phyloP scores from a whole-genome alignment of 2,329 filamentous ascomycete species.

The Curvularia hawaiiensis region DNA sequence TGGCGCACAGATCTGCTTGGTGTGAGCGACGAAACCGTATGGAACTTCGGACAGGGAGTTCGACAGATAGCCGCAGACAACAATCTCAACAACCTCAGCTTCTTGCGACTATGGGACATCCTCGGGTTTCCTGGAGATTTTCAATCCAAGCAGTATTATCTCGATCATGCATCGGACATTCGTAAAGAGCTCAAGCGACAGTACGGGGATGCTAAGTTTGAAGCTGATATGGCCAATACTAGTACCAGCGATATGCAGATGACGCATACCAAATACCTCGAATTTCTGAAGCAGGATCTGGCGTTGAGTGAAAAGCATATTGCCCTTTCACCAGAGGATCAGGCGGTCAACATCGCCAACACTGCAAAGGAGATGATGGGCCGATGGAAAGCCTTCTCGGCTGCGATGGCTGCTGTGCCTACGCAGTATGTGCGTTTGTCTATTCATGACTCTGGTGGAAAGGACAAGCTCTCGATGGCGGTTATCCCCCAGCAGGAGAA shows the following conservation, averaged over 20 bases:
- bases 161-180: constrained; percentile 30
- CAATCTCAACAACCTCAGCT: constrained; percentile 26
- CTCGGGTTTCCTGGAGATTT: constrained; percentile 24
- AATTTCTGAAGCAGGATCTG: constrained; percentile 34
- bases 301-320: constrained; percentile 23
- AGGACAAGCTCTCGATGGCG: constrained; percentile 39
- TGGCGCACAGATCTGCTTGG: constrained; percentile 47
- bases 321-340: constrained; percentile 23
- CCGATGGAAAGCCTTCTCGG: constrained; percentile 35
- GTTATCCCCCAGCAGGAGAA: constrained; percentile 30
- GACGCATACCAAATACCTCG: constrained; percentile 38
- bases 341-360: constrained; percentile 26
- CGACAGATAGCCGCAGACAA: constrained; percentile 23
- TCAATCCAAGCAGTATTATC: constrained; percentile 28
- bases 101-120: constrained; percentile 27
- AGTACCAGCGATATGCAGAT: constrained; percentile 33
- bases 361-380: constrained; percentile 42
- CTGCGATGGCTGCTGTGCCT: constrained; percentile 26
- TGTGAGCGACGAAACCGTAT: constrained; percentile 50
- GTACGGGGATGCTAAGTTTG: constrained; percentile 32
- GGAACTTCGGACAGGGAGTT: constrained; percentile 42
- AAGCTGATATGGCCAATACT: constrained; percentile 39
- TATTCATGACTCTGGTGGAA: constrained; percentile 39
- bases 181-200: constrained; percentile 31
- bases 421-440: constrained; percentile 36